Conservation (phyloP, 192 early-diverging fungal genomes). For the Coemansia sp. region DNA sequence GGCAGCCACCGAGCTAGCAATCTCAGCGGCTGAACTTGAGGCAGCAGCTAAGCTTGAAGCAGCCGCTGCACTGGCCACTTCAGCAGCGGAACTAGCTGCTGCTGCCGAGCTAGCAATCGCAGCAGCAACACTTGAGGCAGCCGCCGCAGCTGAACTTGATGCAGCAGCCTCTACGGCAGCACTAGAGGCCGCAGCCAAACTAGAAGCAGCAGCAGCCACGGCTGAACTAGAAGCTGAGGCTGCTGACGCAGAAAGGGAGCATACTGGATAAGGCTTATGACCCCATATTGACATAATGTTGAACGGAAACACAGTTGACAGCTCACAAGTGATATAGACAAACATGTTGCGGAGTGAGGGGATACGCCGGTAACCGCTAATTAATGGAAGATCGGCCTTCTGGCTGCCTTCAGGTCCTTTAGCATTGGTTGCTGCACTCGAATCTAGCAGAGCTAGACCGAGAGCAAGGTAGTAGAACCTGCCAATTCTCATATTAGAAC, state of each 20-base stretch:
- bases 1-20: background rate
- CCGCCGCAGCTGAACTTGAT: background rate
- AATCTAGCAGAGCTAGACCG: constrained; percentile 23
- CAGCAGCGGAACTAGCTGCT: constrained; percentile 3
- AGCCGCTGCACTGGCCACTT: background rate
- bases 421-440: constrained; percentile 7
- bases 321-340: constrained; percentile 23
- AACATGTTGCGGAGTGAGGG: constrained; percentile 21
- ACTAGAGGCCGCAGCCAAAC: background rate
- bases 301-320: constrained; percentile 12
- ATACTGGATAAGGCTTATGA: background rate
- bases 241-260: background rate
- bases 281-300: constrained; percentile 8
- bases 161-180: background rate
- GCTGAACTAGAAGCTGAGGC: background rate
- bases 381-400: background rate
- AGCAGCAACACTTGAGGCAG: background rate
- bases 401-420: background rate
- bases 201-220: background rate
- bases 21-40: background rate
- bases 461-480: constrained; percentile 18
- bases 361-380: background rate
- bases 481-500: constrained; percentile 27
- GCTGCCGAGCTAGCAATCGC: background rate
- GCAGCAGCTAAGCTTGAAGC: background rate